Evolutionary conservation across 2,329 filamentous ascomycete species (phyloP).

Genomic region (Coleophoma crateriformis): DNA sequence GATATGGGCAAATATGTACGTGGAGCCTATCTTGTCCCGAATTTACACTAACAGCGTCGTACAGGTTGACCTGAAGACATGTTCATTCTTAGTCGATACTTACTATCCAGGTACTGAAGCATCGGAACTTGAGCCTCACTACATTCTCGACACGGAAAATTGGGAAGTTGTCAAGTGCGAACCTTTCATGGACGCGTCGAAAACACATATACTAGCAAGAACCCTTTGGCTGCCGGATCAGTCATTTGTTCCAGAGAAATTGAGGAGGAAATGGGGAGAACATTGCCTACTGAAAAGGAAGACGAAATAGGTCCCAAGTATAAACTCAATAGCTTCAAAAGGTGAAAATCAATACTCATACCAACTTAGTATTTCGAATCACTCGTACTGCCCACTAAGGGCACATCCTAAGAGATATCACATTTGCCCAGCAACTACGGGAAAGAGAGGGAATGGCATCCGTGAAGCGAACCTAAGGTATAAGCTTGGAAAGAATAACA

Average conservation of each 20-base stretch:
- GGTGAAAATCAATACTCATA: too few species aligned
- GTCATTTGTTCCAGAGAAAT: constrained; percentile 61
- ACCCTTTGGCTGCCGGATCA: constrained; percentile 77
- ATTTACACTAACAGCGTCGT: constrained; percentile 7
- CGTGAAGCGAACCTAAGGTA: too few species aligned
- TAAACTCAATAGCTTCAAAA: too few species aligned
- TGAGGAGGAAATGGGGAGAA: constrained; percentile 74
- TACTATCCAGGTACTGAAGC: constrained; percentile 57
- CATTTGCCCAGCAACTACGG: too few species aligned
- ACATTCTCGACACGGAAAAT: constrained; percentile 62
- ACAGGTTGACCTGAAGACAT: constrained; percentile 63
- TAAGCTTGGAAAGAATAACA: too few species aligned
- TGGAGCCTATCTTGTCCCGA: constrained; percentile 1
- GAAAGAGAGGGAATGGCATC: too few species aligned
- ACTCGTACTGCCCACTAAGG: too few species aligned
- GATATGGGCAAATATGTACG: constrained; percentile 80
- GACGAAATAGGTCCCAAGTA: constrained; percentile 4
- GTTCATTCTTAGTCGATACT: constrained; percentile 83
- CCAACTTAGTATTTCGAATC: too few species aligned
- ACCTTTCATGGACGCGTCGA: constrained; percentile 73
- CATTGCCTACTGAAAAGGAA: constrained; percentile 76
- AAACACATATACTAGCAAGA: constrained; percentile 68
- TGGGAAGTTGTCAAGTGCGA: constrained; percentile 77
- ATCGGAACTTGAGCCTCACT: constrained; percentile 74
- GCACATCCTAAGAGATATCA: too few species aligned